Evolutionary conservation across 2,329 filamentous ascomycete species (phyloP), one percentile per base, ranked within the genome.

Genomic region (Leptographium flavum): DNA sequence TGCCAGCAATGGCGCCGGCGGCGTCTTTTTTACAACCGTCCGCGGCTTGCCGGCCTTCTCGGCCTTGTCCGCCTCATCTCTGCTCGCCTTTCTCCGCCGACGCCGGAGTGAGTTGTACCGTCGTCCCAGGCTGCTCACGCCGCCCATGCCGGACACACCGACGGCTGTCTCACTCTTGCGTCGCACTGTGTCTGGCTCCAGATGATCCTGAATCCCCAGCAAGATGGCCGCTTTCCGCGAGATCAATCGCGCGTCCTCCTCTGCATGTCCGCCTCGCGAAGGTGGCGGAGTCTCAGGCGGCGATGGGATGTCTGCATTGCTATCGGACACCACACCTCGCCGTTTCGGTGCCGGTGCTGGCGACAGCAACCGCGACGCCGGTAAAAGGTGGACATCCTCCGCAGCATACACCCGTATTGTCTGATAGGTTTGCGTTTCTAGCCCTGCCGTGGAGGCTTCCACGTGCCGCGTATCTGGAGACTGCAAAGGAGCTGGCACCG

Each of bases 211-310:
- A 7, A 54, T 50, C 19, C 52, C 52, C 15, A 54, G 36, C 4
- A 54, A 36, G 3, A 43, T 42, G 3, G 51, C 52, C 1, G 52
- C 52, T 41, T 54, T 54, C 35, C 45, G 51, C 5, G 59, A 48
- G 23, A 53, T 57, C 31, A 52, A 43, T 17, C 40, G 55, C 10
- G 14, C 11, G 25, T 38, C 37, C 14, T 45, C 37, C 11, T 45
- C 41, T 32, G 23, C 17, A n/a, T 17, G 38, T 23, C 43, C 25
- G 3, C 21, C 32, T 2, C 31, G 27, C 14, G 43, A 33, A 21
- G 22, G 30, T 7, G 31, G 37, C 23, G 32, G 43, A 14, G 32
- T 27, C 6, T 28, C 25, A 2, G 37, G 23, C 19, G 23, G 23
- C 8, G 37, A 39, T 11, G 35, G 35, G 19, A 37, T 23, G 14